A percentile compares a stretch with the other conserved stretches of the same genome.
Conservation (phyloP, 306 rosid species). For the Quercus berberidifolia region DNA sequence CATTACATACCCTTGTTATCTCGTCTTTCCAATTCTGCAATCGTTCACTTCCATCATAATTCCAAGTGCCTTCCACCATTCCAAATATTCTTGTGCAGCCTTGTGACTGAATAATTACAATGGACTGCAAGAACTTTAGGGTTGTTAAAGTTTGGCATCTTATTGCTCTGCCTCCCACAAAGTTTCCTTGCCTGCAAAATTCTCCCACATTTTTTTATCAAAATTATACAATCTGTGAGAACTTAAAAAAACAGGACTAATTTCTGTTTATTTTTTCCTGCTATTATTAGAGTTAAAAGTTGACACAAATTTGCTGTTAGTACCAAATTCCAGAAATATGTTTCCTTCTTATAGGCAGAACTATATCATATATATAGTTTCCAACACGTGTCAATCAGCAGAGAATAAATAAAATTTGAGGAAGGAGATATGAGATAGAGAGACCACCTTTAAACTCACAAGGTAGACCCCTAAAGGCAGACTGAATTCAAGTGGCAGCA, state of each 20-base stretch:
- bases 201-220: background rate
- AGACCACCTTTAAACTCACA: slow-evolving; percentile 41
- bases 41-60: slow-evolving; percentile 33
- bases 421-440: background rate
- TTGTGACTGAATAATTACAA: too few species aligned
- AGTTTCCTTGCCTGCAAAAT: too few species aligned
- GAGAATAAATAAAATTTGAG: background rate
- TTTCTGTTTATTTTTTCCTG: too few species aligned
- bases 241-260: background rate
- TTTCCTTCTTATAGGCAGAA: background rate
- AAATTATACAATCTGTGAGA: background rate
- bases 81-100: slow-evolving; percentile 48
- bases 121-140: slow-evolving; percentile 78
- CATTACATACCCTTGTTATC: slow-evolving; percentile 53
- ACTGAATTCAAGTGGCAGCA: slow-evolving; percentile 67
- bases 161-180: too few species aligned
- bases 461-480: slow-evolving; percentile 76
- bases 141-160: slow-evolving; percentile 23
- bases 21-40: slow-evolving; percentile 47
- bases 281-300: background rate
- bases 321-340: background rate
- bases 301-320: too few species aligned
- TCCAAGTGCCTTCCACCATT: too few species aligned
- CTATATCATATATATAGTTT: background rate
- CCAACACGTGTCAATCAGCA: background rate